Conservation (phyloP, 257 asterid genomes). For the Ocimum tenuiflorum region DNA sequence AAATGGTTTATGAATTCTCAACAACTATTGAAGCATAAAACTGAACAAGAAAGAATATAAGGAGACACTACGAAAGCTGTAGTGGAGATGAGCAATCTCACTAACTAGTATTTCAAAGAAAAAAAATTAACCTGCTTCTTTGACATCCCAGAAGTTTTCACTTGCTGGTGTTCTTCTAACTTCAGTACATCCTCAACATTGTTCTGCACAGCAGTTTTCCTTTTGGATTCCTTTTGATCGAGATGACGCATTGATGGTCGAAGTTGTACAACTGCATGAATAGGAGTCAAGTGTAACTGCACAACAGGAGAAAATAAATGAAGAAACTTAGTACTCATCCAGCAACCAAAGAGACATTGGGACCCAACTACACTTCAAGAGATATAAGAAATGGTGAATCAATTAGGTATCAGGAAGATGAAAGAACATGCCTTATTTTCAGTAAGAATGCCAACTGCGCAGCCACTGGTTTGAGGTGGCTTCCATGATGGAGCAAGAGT, state of each 20-base stretch:
- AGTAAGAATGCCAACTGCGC: constrained; percentile 59
- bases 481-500: constrained; percentile 52
- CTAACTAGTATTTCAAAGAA: background rate
- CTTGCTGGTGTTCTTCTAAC: constrained; percentile 38
- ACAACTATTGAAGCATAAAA: background rate
- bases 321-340: background rate
- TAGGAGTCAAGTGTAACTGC: constrained; percentile 84
- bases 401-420: background rate
- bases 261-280: constrained; percentile 78
- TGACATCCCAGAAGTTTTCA: constrained; percentile 35
- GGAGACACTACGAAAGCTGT: background rate
- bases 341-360: background rate
- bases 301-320: constrained; percentile 23
- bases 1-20: background rate
- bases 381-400: constrained; percentile 2
- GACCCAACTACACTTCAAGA: background rate
- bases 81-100: background rate
- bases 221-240: constrained; percentile 29
- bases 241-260: constrained; percentile 64
- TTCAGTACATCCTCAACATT: constrained; percentile 34
- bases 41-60: background rate
- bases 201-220: constrained; percentile 25
- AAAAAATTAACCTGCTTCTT: constrained; percentile 43
- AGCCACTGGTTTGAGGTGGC: constrained; percentile 44
- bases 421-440: constrained; percentile 58